Evolutionary conservation across 1,139 yeast species (phyloP), one percentile per base, ranked within the genome.

Genomic region (Pichia sp.): DNA sequence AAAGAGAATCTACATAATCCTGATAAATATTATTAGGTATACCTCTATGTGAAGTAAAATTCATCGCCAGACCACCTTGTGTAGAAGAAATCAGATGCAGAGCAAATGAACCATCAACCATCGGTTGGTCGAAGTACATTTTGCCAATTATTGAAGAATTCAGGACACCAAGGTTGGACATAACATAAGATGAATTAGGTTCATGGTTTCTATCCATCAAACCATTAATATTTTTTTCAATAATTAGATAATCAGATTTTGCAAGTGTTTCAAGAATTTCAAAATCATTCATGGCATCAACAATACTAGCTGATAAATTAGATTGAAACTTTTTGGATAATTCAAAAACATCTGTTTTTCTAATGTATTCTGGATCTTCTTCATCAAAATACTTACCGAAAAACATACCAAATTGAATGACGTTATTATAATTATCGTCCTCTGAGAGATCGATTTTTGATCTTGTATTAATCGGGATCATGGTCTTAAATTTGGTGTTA

Each of bases 401-500:
- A 12, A 39, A 40, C 31, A 47, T 16, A 7, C 47, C 51, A 29
- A 47, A 46, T n/a, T 35, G 31, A 5, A 32, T 22, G 10, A 40
- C 42, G 9, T 37, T 39, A n/a, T 33, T n/a, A n/a, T 30, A 32
- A 22, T 23, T 32, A 3, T 22, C 35, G 23, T 32, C 35, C 23
- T 20, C 3, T 25, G 25, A 3, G n/a, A 23, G 11, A 22, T 32
- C 35, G 11, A 38, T 37, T 5, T 26, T 11, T 3, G 40, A 32
- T 38, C 51, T 42, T 1, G 42, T 31, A 16, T 50, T 50, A 4
- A 50, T 45, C 22, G 52, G 52, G 3, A 50, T 45, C 43, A 47
- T 38, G 4, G 47, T 29, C 12, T 39, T 44, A 10, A 41, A 29
- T 2, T 26, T 10, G 11, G 35, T 32, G 2, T 32, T 5, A 2